Evolutionary conservation across 208 protist genomes (phyloP).

Genomic region (Crithidia acanthocephali): DNA sequence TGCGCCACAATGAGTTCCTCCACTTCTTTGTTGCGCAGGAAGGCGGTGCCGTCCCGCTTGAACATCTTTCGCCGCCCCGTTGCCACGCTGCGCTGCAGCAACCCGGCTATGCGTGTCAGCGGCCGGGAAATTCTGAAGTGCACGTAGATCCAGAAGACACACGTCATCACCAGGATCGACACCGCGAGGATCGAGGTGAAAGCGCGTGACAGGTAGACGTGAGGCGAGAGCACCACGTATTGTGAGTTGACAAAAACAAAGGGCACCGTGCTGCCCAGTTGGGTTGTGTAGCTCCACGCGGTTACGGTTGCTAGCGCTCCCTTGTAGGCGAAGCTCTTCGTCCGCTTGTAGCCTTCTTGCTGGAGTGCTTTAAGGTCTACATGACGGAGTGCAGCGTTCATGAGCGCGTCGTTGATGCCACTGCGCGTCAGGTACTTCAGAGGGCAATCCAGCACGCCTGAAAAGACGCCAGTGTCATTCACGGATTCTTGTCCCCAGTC

Average conservation of each 20-base stretch:
- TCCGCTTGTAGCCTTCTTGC: slow-evolving; percentile 4
- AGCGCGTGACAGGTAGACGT: not conserved
- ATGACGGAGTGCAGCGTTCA: slow-evolving; percentile 26
- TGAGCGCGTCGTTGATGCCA: slow-evolving; percentile 30
- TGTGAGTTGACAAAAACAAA: slow-evolving; percentile 1
- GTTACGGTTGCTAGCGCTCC: not conserved
- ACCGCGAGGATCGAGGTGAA: not conserved
- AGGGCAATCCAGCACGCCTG: not conserved
- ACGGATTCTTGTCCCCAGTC: slow-evolving; percentile 15
- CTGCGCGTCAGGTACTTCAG: slow-evolving; percentile 17
- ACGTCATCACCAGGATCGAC: not conserved
- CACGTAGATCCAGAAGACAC: not conserved
- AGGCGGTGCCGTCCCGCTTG: too few species aligned
- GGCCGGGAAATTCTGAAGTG: not conserved
- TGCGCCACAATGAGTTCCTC: slow-evolving; percentile 13
- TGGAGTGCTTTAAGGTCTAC: slow-evolving; percentile 14
- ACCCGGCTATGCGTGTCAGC: not conserved
- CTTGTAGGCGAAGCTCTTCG: not conserved
- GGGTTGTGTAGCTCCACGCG: not conserved
- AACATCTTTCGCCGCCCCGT: not conserved
- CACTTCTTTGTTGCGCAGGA: slow-evolving; percentile 15
- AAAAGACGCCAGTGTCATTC: not conserved
- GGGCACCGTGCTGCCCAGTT: not conserved
- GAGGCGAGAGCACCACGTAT: not conserved
- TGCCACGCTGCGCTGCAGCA: not conserved